Conservation (phyloP, 2,329 filamentous ascomycete species). For the Trichoderma harzianum region DNA sequence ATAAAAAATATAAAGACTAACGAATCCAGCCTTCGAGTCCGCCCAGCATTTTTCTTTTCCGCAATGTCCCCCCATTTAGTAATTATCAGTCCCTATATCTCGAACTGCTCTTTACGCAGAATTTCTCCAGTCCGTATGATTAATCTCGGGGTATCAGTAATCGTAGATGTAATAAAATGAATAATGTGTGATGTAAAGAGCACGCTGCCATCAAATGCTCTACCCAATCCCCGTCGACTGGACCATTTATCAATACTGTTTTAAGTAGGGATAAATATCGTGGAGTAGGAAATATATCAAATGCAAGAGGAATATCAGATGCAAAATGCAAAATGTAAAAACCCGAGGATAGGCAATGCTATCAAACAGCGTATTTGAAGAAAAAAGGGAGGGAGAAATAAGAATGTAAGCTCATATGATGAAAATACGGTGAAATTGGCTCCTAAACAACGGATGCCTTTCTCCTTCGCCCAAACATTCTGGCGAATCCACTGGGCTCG, state of each 20-base stretch:
- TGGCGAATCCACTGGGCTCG: slow-evolving; percentile 42
- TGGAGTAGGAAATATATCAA: not conserved
- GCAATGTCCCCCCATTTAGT: not conserved
- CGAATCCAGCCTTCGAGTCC: not conserved
- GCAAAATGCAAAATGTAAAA: not conserved
- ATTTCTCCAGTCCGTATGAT: not conserved
- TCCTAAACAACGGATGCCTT: slow-evolving; percentile 38
- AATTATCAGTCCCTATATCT: not conserved
- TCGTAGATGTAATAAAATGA: not conserved
- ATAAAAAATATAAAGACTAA: not conserved
- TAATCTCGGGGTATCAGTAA: slow-evolving; percentile 12
- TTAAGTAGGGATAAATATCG: not conserved
- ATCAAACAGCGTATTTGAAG: not conserved
- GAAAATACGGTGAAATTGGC: no score
- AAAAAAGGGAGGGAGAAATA: not conserved
- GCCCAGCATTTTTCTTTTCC: not conserved
- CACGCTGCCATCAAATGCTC: not conserved
- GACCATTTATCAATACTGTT: not conserved
- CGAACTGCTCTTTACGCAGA: not conserved
- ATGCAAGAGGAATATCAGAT: not conserved
- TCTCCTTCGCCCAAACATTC: slow-evolving; percentile 50
- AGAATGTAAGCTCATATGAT: not conserved
- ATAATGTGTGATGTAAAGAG: slow-evolving; percentile 2
- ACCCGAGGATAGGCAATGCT: not conserved
- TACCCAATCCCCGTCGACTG: not conserved